Base-by-base conservation (phyloP, 352 stramenopile species). In the Pythium phragmitis region DNA sequence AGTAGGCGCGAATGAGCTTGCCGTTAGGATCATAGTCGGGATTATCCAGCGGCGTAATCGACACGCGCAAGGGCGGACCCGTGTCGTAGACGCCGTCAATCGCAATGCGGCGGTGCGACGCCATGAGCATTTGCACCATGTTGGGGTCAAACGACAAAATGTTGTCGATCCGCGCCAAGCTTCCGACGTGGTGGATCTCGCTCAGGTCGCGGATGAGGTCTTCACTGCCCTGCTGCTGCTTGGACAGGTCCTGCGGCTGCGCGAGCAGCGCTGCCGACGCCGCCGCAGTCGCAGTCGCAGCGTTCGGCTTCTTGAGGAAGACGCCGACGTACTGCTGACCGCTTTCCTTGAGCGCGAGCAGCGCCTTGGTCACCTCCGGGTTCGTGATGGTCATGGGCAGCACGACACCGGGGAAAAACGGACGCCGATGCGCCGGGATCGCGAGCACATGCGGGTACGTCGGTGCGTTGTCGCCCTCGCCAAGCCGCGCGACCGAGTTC, bases 131-230 rank as follows among this genome's bases (percentile, higher is more conserved):
- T 63, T 94, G 82, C 50, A 89, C 81, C 33, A 78, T 84, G 57
- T 85, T 84, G 13, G 79, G 63, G 62, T 94, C 74, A 43, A 92
- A 92, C 19, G 87, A 78, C 3, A 92, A 79, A 71, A 98, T 87
- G 60, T 96, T 92, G 69, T 97, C 85, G 60, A 98, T 98, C 47
- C 98, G 87, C n/a, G 96, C 97, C 73, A 98, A 98, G 26, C 94
- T 99, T 34, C 96, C 97, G 7, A 99, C 85, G 33, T 84, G 76
- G 73, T 99, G 96, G 57, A 99, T 94, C 65, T 98, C 91, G 46
- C 85, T 90, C 30, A 98, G 59, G 70, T 97, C 84, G 9, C 82
- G 93, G 28, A 98, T 96, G 7, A 99, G 58, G 60, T 99, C 96
- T 50, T 95, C 85, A 6, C 63, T 62, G 26, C 67, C 73, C 33